Evolutionary conservation across 2,329 filamentous ascomycete genomes (phyloP).

Genomic region (Epichloe sp.): DNA sequence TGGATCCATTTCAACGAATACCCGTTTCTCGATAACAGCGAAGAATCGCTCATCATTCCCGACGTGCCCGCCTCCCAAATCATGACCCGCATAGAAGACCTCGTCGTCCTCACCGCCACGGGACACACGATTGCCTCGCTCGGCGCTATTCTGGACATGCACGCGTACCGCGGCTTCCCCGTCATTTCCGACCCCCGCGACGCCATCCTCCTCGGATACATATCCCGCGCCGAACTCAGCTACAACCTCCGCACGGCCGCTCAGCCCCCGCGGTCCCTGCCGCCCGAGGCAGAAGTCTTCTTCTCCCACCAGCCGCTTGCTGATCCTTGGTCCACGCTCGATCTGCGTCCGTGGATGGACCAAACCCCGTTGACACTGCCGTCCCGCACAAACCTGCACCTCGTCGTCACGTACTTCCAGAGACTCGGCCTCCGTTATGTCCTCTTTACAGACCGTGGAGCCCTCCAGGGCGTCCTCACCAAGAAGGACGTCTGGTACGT

Average conservation of each 20-base stretch:
- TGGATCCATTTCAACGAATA: conserved; percentile 97
- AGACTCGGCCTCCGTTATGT: conserved; percentile 86
- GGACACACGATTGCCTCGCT: conserved; percentile 77
- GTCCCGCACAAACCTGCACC: conserved; percentile 59
- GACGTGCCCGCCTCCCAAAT: conserved; percentile 77
- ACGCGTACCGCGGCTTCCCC: conserved; percentile 82
- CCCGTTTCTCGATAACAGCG: conserved; percentile 81
- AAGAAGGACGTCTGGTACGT: conserved; percentile 98
- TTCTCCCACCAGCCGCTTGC: conserved; percentile 75
- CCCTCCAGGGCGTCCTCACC: conserved; percentile 73
- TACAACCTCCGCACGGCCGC: conserved; percentile 55
- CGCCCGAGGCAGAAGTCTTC: conserved; percentile 62
- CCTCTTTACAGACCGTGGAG: conserved; percentile 70
- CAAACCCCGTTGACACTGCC: conserved; percentile 91
- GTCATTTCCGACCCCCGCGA: conserved; percentile 68
- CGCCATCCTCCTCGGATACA: conserved; percentile 79
- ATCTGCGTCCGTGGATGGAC: conserved; percentile 96
- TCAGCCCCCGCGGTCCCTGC: conserved; percentile 46
- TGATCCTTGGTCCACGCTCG: conserved; percentile 64
- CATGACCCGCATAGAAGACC: conserved; percentile 86
- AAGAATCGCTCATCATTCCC: conserved; percentile 61
- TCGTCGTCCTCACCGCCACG: conserved; percentile 74
- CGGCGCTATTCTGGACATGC: conserved; percentile 53
- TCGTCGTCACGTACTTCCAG: conserved; percentile 90
- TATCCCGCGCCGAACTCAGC: conserved; percentile 76